These are phyloP conservation scores for Amborella trichopoda DNA, from an alignment of 164 flowering plant genomes.

Conservation along the genomic window DNA sequence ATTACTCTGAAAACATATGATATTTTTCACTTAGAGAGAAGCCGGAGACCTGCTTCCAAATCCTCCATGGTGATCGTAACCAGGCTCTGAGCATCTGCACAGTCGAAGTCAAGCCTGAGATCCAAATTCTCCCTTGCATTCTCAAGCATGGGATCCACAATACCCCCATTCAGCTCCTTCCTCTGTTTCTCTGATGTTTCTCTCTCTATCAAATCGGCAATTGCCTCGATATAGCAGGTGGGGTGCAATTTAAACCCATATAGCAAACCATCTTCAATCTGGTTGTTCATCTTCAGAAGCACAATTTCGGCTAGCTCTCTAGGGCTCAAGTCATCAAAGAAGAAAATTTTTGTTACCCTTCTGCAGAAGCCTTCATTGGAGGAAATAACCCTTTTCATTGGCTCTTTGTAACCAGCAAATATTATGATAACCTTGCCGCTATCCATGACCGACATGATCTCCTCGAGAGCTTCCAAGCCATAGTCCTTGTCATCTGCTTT, in stretches of 20 bases:
- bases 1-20: too few species aligned
- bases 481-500: slow-evolving; percentile 93
- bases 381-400: slow-evolving; percentile 80
- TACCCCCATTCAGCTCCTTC: slow-evolving; percentile 88
- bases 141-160: slow-evolving; percentile 71
- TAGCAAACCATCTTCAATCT: slow-evolving; percentile 37
- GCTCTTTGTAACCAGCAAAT: slow-evolving; percentile 93
- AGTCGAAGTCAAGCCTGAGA: slow-evolving; percentile 67
- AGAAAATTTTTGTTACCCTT: slow-evolving; percentile 89
- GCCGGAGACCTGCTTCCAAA: slow-evolving; percentile 54
- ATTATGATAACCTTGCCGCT: slow-evolving; percentile 89
- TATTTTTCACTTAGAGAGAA: slow-evolving; percentile 30
- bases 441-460: slow-evolving; percentile 99
- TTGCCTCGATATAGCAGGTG: slow-evolving; percentile 52
- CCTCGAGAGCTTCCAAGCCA: slow-evolving; percentile 94
- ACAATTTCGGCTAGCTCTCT: slow-evolving; percentile 70
- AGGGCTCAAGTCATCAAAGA: slow-evolving; percentile 60
- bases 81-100: slow-evolving; percentile 52
- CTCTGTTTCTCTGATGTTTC: slow-evolving; percentile 70
- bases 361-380: slow-evolving; percentile 94
- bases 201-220: slow-evolving; percentile 44
- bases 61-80: slow-evolving; percentile 70
- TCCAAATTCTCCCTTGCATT: slow-evolving; percentile 90
- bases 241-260: slow-evolving; percentile 77
- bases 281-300: slow-evolving; percentile 70